Percentiles rank a stretch among this genome's conserved stretches.
Evolutionary conservation across 106 monocot species (phyloP).

Genomic region (Amphibolis antarctica): DNA sequence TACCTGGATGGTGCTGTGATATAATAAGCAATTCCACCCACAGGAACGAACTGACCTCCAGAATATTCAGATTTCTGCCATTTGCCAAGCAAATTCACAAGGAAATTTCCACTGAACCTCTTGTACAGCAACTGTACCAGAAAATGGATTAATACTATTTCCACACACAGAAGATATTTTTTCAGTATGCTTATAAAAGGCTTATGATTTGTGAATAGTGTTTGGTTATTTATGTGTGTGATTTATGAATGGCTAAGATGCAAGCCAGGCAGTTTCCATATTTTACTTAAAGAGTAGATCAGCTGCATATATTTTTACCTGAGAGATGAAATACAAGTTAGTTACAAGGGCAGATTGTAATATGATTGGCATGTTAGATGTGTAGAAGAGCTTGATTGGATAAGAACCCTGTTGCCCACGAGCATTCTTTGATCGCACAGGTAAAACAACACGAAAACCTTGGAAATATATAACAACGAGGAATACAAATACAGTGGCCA

Average conservation of each 20-base stretch:
- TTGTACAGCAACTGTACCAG: conserved; percentile 16
- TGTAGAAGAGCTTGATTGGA: conserved; percentile 31
- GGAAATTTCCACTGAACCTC: conserved; percentile 17
- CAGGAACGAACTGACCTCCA: conserved; percentile 19
- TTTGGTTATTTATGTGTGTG: too few species aligned
- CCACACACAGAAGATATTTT: too few species aligned
- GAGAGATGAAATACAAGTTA: conserved; percentile 20
- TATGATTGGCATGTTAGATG: conserved; percentile 22
- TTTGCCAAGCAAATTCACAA: conserved; percentile 17
- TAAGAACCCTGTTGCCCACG: conserved; percentile 31
- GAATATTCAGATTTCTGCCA: conserved; percentile 21
- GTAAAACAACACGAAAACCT: conserved; percentile 32
- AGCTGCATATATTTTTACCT: conserved; percentile 4
- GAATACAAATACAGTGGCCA: conserved; percentile 28
- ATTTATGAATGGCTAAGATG: too few species aligned
- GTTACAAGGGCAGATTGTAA: conserved; percentile 21
- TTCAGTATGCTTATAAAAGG: too few species aligned
- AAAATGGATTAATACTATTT: too few species aligned
- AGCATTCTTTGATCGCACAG: conserved; percentile 30
- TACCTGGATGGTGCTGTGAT: conserved; percentile 27
- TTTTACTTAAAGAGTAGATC: too few species aligned
- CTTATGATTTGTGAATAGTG: too few species aligned
- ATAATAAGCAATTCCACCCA: conserved; percentile 19
- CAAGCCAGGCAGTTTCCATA: too few species aligned
- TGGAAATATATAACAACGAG: conserved; percentile 32